Evolutionary conservation across 23 red algal species (phyloP), one percentile per base, ranked within the genome.

Genomic region (Gracilaria vermiculophylla): DNA sequence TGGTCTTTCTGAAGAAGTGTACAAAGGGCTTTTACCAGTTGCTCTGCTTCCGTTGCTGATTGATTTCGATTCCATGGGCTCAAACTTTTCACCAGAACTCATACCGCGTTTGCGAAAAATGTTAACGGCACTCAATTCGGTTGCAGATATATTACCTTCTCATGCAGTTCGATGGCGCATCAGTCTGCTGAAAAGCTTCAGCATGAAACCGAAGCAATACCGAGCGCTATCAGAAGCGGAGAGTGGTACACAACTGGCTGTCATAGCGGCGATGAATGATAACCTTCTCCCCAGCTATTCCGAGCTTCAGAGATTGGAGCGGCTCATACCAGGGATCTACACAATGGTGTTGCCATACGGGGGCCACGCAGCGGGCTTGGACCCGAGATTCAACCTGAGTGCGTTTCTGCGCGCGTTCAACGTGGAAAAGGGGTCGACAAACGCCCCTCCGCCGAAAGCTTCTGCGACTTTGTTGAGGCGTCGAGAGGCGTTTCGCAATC

Each of bases 181-280:
- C n/a, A 53, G 28, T 40, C 23, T 94, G 53, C 56, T 94, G 24
- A 48, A 41, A 33, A 62, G 53, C 27, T 83, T 76, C 21, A 19
- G 47, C 40, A 29, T 94, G 7, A 35, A 45, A 0, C 39, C 20
- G 15, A 40, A 79, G 17, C 66, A 94, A 36, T 71, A 71, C n/a
- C 4, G 19, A 73, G 20, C 31, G 10, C 57, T 82, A 10, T 53
- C 58, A 17, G 19, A 23, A 17, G 13, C 62, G 20, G 37, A 56
- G 41, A 80, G 53, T 15, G 61, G 79, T 2, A 69, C 48, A 47
- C 36, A 81, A 17, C 16, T 80, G 33, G 78, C 50, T 20, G 64
- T 94, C 34, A 72, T 94, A 53, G 50, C 53, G 13, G 31, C 66
- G 0, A 61, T 67, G 32, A 95, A 95, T 80, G 93, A 95, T 40